Evolutionary conservation across 345 rosid genomes (phyloP).

Genomic region (Gossypium ekmanianum): DNA sequence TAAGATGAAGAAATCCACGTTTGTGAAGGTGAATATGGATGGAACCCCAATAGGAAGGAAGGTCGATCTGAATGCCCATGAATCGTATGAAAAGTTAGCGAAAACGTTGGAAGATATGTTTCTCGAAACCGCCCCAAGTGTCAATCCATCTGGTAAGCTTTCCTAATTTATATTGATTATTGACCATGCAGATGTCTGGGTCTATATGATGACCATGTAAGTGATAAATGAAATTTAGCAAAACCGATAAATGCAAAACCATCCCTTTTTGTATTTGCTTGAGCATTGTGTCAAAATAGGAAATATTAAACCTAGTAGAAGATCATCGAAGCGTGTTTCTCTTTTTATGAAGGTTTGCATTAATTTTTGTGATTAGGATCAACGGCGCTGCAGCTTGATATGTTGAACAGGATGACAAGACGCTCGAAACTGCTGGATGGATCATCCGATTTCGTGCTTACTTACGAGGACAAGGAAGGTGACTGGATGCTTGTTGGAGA

Average conservation of each 20-base stretch:
- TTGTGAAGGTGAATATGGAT: constrained; percentile 94
- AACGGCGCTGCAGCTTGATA: constrained; percentile 31
- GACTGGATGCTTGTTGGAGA: constrained; percentile 99
- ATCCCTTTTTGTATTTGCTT: too few relatives aligned
- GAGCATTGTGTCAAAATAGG: background rate
- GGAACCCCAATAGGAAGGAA: constrained; percentile 93
- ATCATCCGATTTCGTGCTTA: constrained; percentile 70
- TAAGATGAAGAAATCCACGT: constrained; percentile 45
- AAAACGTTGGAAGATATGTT: constrained; percentile 75
- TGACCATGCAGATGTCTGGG: background rate
- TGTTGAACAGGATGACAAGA: constrained; percentile 26
- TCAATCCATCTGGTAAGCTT: constrained; percentile 36
- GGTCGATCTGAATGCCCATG: constrained; percentile 65
- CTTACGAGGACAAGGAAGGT: constrained; percentile 94
- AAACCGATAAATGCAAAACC: too few relatives aligned
- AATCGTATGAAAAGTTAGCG: constrained; percentile 68
- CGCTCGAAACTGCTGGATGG: constrained; percentile 55
- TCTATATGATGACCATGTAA: background rate
- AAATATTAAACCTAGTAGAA: background rate
- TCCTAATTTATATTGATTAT: constrained; percentile 12
- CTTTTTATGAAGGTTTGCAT: background rate
- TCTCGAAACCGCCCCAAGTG: constrained; percentile 35
- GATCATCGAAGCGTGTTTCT: background rate
- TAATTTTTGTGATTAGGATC: constrained; percentile 29
- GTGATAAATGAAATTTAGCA: too few relatives aligned